These are phyloP conservation scores for Adansonia gregorii DNA, from an alignment of 441 rosid genomes.

Conservation along the genomic window DNA sequence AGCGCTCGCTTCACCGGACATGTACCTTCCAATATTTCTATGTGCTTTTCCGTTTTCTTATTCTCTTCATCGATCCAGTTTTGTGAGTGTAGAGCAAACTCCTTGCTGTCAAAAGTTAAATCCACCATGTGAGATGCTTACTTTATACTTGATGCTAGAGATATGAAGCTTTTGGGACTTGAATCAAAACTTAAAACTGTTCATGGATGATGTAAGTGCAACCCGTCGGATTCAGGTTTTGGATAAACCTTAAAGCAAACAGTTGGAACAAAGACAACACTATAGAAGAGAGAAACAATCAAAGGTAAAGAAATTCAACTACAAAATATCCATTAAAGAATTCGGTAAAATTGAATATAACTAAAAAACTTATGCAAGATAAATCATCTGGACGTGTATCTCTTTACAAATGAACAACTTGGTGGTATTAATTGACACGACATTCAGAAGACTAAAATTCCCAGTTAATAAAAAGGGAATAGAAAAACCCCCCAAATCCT, in stretches of 20 bases:
- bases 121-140: background rate
- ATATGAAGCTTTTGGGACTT: background rate
- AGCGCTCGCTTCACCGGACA: background rate
- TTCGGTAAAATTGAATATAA: too few relatives aligned
- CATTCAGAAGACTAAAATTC: background rate
- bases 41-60: background rate
- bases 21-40: background rate
- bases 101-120: background rate
- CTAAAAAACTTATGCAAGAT: too few relatives aligned
- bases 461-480: background rate
- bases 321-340: background rate
- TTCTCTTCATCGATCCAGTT: background rate
- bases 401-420: background rate
- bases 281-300: background rate
- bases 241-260: background rate
- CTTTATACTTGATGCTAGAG: background rate
- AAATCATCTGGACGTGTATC: background rate
- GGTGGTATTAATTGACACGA: background rate
- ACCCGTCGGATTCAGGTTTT: background rate
- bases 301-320: background rate
- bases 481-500: background rate
- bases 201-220: background rate
- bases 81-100: background rate
- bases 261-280: background rate
- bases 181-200: background rate